phyloP scores from a whole-genome alignment of 2,329 filamentous ascomycete genomes.

The Fusarium ambrosium region DNA sequence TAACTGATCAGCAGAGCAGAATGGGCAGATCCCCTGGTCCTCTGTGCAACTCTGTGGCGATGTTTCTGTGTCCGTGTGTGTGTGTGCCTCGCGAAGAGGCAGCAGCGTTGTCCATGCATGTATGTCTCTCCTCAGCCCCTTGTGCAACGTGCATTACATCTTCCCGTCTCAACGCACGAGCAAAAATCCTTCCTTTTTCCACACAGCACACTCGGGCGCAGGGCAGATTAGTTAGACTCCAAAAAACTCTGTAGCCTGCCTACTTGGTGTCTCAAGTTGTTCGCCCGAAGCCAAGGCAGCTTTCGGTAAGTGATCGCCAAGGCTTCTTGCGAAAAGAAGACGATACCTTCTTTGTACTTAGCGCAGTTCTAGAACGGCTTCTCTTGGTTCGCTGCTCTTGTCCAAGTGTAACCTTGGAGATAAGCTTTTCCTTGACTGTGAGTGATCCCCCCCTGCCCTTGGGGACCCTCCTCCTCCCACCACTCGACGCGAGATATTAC shows the following conservation, averaged over 20 bases:
- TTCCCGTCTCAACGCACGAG: neutral
- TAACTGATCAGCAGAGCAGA: neutral
- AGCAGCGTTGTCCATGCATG: neutral
- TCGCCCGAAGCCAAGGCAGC: neutral
- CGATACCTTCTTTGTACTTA: neutral
- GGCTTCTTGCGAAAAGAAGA: neutral
- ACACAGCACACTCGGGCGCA: constrained; percentile 8
- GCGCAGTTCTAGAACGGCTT: constrained; percentile 3
- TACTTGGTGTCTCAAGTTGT: neutral
- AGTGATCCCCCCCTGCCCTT: neutral
- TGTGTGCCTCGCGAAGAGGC: neutral
- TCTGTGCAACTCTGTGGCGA: constrained; percentile 3
- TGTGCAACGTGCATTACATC: neutral
- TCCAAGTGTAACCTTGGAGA: neutral
- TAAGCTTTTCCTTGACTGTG: constrained; percentile 6
- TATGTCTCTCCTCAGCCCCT: neutral
- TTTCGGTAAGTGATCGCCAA: constrained; percentile 14
- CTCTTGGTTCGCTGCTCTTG: neutral
- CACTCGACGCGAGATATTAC: neutral
- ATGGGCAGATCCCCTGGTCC: constrained; percentile 4
- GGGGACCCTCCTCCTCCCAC: neutral
- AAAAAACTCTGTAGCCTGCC: neutral
- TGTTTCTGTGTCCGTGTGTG: neutral
- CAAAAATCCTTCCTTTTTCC: neutral
- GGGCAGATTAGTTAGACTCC: constrained; percentile 6